These are phyloP conservation scores for Xenosphaeropsis pyriputrescens DNA, from an alignment of 2,329 filamentous ascomycete species.

Conservation along the genomic window DNA sequence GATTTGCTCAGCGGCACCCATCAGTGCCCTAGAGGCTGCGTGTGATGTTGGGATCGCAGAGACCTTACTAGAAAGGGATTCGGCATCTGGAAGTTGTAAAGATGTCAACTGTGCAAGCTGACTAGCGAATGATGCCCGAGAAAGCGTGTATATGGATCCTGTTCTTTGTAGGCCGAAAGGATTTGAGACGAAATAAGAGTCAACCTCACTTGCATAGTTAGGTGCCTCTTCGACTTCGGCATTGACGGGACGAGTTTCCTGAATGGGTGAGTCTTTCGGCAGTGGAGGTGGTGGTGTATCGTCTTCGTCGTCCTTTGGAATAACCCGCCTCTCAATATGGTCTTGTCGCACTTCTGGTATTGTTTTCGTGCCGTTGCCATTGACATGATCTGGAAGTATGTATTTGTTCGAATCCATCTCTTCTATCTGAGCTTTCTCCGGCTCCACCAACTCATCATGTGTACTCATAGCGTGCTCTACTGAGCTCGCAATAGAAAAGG, in stretches of 20 bases:
- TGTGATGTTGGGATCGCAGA: constrained; percentile 73
- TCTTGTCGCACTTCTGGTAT: constrained; percentile 41
- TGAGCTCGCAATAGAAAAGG: constrained; percentile 11
- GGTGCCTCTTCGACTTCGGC: too few species aligned
- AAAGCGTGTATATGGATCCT: constrained; percentile 87
- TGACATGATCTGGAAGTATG: constrained; percentile 53
- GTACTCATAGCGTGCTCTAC: constrained; percentile 13
- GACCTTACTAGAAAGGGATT: constrained; percentile 70
- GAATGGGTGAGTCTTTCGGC: constrained; percentile 34
- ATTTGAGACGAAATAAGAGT: constrained; percentile 41
- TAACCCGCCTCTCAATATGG: constrained; percentile 35
- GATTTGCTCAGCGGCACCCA: constrained; percentile 84
- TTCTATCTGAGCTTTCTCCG: constrained; percentile 19
- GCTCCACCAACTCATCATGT: constrained; percentile 11
- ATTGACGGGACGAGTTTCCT: constrained; percentile 19
- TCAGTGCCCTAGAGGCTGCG: constrained; percentile 68
- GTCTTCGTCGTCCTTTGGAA: constrained; percentile 18
- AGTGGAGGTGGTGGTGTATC: constrained; percentile 26
- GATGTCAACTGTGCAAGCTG: constrained; percentile 88
- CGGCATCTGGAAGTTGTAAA: constrained; percentile 75
- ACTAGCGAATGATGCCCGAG: constrained; percentile 80
- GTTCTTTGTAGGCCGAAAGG: constrained; percentile 51
- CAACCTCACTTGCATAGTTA: constrained; percentile 13
- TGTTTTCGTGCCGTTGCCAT: constrained; percentile 52
- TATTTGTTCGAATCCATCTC: constrained; percentile 65